These are phyloP conservation scores for Paragyromitra xinjiangensis DNA, from an alignment of 495 filamentous ascomycete species.

Conservation along the genomic window DNA sequence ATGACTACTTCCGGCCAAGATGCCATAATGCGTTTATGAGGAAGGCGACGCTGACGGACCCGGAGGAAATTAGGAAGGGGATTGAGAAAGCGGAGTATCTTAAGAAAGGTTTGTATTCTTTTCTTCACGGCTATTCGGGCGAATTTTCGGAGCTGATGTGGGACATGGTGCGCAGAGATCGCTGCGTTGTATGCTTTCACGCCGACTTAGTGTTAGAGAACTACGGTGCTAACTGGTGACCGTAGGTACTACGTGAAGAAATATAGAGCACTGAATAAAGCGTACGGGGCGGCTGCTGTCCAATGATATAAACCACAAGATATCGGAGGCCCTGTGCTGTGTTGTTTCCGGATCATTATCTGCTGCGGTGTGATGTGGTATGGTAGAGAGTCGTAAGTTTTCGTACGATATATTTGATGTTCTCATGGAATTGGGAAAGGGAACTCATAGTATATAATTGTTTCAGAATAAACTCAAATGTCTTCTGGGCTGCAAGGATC, in stretches of 20 bases:
- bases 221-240: slow-evolving; percentile 23
- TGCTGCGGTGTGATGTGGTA: not conserved
- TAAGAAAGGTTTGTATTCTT: slow-evolving; percentile 66
- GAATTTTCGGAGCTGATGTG: slow-evolving; percentile 54
- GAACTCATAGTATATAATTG: not conserved
- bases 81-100: slow-evolving; percentile 85
- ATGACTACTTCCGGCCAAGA: slow-evolving; percentile 79
- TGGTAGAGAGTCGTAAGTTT: not conserved
- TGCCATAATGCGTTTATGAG: slow-evolving; percentile 85
- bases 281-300: slow-evolving; percentile 67
- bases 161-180: slow-evolving; percentile 66
- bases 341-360: not conserved
- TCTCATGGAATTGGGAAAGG: not conserved
- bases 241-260: slow-evolving; percentile 91
- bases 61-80: slow-evolving; percentile 75
- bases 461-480: not conserved
- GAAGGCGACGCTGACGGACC: slow-evolving; percentile 74
- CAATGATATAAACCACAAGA: not conserved
- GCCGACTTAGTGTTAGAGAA: not conserved
- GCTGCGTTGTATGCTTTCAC: slow-evolving; percentile 79
- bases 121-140: slow-evolving; percentile 23
- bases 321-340: not conserved
- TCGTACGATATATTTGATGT: not conserved
- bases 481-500: not conserved
- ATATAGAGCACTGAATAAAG: slow-evolving; percentile 85